Base-by-base conservation (phyloP, 1,139 yeast species). In the Saccharomyces hybrid region DNA sequence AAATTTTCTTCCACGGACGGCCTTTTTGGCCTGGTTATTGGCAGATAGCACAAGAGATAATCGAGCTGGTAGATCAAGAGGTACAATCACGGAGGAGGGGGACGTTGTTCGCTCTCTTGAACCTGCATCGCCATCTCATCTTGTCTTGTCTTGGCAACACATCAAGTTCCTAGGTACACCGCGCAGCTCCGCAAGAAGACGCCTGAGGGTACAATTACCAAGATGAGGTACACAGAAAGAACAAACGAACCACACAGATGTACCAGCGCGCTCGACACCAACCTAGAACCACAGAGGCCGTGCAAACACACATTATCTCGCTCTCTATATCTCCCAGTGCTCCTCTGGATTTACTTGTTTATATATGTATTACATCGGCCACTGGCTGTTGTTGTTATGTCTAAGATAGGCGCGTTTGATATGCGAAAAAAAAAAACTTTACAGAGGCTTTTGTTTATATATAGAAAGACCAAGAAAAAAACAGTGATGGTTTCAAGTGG, bases 361-460 rank as follows among this genome's bases (percentile, higher is more conserved):
- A 19, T 19, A 19, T 19, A 19, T 19, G 23, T 19, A 19, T 19
- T 19, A 19, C 42, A 38, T 38, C 42, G 42, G 42, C 11, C 25
- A 11, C 23, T 16, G 42, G 42, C 42, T 19, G 23, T 19, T 38
- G 23, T 38, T 38, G 42, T 38, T 38, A 38, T 16, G 42, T 38
- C 42, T 38, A 8, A 38, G 42, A 38, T 38, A 38, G 11, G 42
- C 42, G 42, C 42, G 42, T 38, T 16, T 38, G 42, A 7, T 38
- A 38, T 38, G 42, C 42, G 42, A 38, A 3, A 38, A 38, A 38
- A 38, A 38, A 38, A 38, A 38, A 38, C 42, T 38, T 38, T 38
- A 38, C 42, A 38, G 42, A 38, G 42, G 42, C 42, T 14, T 38
- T 38, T 38, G 42, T 38, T 38, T 38, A 38, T 38, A 38, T 38